Evolutionary conservation across 805 yeast genomes (phyloP).

Genomic region (Saccharomycopsis sp.): DNA sequence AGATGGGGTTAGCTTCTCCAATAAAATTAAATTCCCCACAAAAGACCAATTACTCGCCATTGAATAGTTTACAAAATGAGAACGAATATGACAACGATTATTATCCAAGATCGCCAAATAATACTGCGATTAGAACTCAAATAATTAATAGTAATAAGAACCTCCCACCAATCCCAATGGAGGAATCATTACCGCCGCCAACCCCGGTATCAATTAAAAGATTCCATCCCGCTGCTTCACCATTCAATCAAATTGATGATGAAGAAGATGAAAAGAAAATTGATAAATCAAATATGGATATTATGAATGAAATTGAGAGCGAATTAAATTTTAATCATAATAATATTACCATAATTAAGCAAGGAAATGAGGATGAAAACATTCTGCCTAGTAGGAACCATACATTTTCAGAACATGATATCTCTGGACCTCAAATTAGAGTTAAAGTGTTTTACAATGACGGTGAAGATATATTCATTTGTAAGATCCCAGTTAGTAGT

Average conservation of each 20-base stretch:
- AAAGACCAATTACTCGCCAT: too few species aligned
- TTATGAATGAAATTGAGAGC: conserved; percentile 21
- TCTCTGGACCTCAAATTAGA: conserved; percentile 20
- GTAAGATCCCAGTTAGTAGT: conserved; percentile 15
- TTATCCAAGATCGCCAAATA: neutral
- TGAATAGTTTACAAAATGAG: neutral
- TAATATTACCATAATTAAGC: conserved; percentile 4
- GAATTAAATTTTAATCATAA: conserved; percentile 15
- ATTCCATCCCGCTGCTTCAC: conserved; percentile 16
- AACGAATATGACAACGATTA: neutral
- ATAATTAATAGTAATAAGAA: conserved; percentile 12
- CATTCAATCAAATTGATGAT: conserved; percentile 14
- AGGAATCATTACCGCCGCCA: conserved; percentile 9
- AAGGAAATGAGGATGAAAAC: neutral
- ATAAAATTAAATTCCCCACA: neutral
- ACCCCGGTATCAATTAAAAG: conserved; percentile 12
- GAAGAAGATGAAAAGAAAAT: conserved; percentile 12
- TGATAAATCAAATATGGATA: conserved; percentile 18
- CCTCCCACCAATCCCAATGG: conserved; percentile 21
- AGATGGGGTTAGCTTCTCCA: neutral
- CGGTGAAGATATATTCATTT: conserved; percentile 21
- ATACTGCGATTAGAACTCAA: neutral
- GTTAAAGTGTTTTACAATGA: conserved; percentile 21
- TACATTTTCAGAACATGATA: conserved; percentile 14
- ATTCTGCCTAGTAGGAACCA: neutral